Percentiles rank a stretch among this genome's conserved stretches.
Conservation (phyloP, 495 filamentous ascomycete genomes). For the Staphylotrichum tortipilum region DNA sequence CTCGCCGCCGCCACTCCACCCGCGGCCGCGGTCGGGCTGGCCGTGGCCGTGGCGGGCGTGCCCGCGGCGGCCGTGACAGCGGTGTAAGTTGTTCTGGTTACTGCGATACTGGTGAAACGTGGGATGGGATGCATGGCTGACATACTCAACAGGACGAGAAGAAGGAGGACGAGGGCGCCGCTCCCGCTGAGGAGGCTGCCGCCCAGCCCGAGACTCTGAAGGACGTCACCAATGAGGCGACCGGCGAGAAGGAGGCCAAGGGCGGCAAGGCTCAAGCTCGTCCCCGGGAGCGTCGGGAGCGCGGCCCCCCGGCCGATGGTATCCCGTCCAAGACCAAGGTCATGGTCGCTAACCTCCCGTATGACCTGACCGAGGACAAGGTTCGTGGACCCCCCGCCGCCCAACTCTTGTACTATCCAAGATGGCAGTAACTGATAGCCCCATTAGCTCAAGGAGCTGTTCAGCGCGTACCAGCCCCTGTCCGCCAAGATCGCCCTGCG, state of each 20-base stretch:
- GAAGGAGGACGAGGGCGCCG: constrained; percentile 39
- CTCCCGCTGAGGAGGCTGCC: constrained; percentile 39
- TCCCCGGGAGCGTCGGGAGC: constrained; percentile 61
- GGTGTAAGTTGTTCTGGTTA: constrained; percentile 33
- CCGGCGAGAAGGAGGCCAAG: constrained; percentile 41
- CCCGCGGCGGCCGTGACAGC: constrained; percentile 68
- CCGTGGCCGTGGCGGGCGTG: constrained; percentile 59
- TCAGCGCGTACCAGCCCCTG: constrained; percentile 75
- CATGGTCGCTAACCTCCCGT: constrained; percentile 98
- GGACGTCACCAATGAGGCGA: constrained; percentile 45
- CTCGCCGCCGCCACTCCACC: constrained; percentile 70
- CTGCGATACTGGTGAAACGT: not conserved
- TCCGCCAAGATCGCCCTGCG: constrained; percentile 97
- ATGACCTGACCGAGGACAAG: constrained; percentile 96
- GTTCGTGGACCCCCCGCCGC: constrained; percentile 36
- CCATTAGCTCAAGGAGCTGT: constrained; percentile 90
- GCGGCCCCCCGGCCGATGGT: constrained; percentile 93
- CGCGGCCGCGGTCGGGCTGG: constrained; percentile 63
- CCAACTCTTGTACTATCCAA: not conserved
- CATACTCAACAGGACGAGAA: constrained; percentile 30
- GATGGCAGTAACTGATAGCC: constrained; percentile 31
- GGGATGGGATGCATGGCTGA: constrained; percentile 13
- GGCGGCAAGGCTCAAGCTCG: constrained; percentile 38
- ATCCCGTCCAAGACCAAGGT: constrained; percentile 99
- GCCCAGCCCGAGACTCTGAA: constrained; percentile 42